Base-by-base conservation (phyloP, 2,329 filamentous ascomycete species). In the Xylaria sp. region DNA sequence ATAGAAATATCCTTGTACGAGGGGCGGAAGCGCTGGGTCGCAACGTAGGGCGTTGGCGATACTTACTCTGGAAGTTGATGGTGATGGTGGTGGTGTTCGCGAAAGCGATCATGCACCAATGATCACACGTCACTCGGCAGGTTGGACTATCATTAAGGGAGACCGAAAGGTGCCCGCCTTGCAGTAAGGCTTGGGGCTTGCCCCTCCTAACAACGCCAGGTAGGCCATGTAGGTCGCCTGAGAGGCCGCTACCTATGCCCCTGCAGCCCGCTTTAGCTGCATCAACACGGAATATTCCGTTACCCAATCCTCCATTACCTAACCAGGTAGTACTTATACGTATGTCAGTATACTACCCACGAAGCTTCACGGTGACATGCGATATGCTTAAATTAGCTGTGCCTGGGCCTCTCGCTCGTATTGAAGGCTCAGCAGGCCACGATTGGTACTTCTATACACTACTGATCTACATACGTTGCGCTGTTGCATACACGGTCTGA, bases 51-150 rank as follows among this genome's bases (percentile, higher is more conserved):
- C 36, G 25, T 52, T 20, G 45, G 32, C 34, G 41, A 48, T 25
- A 43, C 50, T 50, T 43, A 15, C 18, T 55, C 18, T 5, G 10
- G 41, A 57, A 10, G 53, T 39, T 43, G 15, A n/a, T 28, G 53
- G 34, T 58, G 63, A 15, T 60, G 55, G 18, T 60, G 67, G 20
- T 60, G 59, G 34, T 60, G 66, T 63, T 23, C 30, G 50, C 50
- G 50, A 36, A 34, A 34, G 50, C n/a, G 30, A 30, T 30, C 20
- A 53, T 53, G 48, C 12, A 25, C 23, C 45, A 28, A 15, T 65
- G 20, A 28, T 7, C 23, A 46, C 55, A 65, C 57, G 63, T 62
- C 58, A 65, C 57, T 59, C 15, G 10, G 50, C 43, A n/a, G 28
- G 39, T 53, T 57, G 12, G 20, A 39, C 18, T 23, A 48, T 15